phyloP scores from a whole-genome alignment of 192 early-diverging fungal genomes.

The Allomyces macrogynus region DNA sequence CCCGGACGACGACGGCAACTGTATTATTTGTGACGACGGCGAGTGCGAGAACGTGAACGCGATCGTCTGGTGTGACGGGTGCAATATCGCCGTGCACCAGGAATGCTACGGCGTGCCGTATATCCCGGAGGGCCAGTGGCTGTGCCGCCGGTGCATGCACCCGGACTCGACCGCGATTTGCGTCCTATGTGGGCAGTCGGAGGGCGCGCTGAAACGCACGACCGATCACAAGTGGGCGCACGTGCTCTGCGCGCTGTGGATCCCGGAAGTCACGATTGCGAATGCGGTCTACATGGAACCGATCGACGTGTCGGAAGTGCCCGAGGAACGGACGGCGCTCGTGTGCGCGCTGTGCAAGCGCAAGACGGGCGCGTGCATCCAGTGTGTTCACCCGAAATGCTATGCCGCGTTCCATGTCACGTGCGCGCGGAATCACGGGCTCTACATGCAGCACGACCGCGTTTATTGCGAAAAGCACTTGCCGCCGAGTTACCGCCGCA shows the following conservation, averaged over 20 bases:
- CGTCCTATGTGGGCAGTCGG: conserved; percentile 77
- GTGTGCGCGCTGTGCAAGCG: conserved; percentile 73
- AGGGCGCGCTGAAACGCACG: conserved; percentile 93
- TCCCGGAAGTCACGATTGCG: conserved; percentile 72
- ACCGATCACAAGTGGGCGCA: conserved; percentile 87
- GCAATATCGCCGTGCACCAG: conserved; percentile 97
- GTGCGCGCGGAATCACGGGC: conserved; percentile 67
- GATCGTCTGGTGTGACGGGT: conserved; percentile 98
- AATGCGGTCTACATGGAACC: conserved; percentile 97
- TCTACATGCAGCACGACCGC: conserved; percentile 69
- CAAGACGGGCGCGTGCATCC: conserved; percentile 74
- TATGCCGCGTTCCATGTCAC: conserved; percentile 81
- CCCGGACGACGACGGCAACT: conserved; percentile 59
- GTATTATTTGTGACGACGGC: conserved; percentile 92
- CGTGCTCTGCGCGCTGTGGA: conserved; percentile 87
- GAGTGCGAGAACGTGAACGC: conserved; percentile 98
- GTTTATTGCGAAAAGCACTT: conserved; percentile 83
- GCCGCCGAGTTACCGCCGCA: conserved; percentile 30
- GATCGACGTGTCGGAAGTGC: conserved; percentile 78
- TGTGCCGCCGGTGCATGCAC: conserved; percentile 94
- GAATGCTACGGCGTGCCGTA: conserved; percentile 98
- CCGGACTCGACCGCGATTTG: conserved; percentile 77
- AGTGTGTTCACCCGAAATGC: conserved; percentile 79
- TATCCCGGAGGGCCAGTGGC: conserved; percentile 98
- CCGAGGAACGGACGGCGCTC: conserved; percentile 68